These are phyloP conservation scores for Urostyla sp. DNA, from an alignment of 73 alveolate species.

Conservation along the genomic window DNA sequence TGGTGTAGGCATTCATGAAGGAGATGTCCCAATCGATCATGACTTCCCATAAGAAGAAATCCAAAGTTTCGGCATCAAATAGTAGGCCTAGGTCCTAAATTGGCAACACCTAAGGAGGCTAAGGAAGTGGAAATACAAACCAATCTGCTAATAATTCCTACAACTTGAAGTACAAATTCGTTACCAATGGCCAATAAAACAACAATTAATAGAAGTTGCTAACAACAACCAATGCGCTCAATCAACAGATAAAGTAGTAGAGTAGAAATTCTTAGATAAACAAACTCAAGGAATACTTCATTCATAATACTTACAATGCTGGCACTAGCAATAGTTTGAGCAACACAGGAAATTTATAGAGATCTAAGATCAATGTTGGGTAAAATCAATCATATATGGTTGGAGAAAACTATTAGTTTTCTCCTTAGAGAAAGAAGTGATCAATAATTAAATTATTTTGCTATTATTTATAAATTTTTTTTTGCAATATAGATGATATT, in stretches of 20 bases:
- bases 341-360: not conserved
- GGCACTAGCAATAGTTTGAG: not conserved
- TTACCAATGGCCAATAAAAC: not conserved
- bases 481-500: too few relatives aligned
- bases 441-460: too few relatives aligned
- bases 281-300: conserved; percentile 20
- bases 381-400: not conserved
- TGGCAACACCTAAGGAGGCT: not conserved
- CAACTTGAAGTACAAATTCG: conserved; percentile 18
- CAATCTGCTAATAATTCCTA: not conserved
- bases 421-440: conserved; percentile 11
- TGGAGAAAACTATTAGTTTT: not conserved
- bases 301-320: conserved; percentile 37
- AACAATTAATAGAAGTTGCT: not conserved
- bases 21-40: conserved; percentile 30
- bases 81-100: conserved; percentile 33
- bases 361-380: not conserved
- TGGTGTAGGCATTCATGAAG: conserved; percentile 31
- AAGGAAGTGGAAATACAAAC: not conserved
- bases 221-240: not conserved
- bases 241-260: not conserved
- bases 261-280: conserved; percentile 8
- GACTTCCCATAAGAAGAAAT: not conserved
- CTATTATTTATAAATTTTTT: too few relatives aligned
- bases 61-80: conserved; percentile 7